Evolutionary conservation across 2,329 filamentous ascomycete genomes (phyloP).

Genomic region (Colletotrichum cereale): DNA sequence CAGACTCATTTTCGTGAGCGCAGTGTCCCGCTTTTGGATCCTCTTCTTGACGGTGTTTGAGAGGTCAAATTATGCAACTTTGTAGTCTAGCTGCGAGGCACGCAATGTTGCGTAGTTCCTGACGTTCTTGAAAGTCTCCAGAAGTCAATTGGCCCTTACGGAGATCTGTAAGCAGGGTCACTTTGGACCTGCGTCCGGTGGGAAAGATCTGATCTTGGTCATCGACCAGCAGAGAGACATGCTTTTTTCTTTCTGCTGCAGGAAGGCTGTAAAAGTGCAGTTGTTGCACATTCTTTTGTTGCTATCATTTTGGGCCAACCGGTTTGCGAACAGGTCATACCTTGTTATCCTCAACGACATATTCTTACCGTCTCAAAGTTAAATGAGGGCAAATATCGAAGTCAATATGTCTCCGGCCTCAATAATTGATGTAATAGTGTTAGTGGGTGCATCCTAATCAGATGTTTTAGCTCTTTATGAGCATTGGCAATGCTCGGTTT

Average conservation of each 20-base stretch:
- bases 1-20: conserved; percentile 76
- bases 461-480: not conserved
- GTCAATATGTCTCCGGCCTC: not conserved
- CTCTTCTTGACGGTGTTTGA: conserved; percentile 56
- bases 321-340: conserved; percentile 63
- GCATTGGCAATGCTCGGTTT: not conserved
- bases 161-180: conserved; percentile 84
- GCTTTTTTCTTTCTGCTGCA: conserved; percentile 57
- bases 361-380: conserved; percentile 55
- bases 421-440: not conserved
- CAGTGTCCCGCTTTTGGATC: conserved; percentile 70
- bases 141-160: conserved; percentile 86
- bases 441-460: not conserved
- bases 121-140: conserved; percentile 70
- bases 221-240: conserved; percentile 77
- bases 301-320: conserved; percentile 63
- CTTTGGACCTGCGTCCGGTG: conserved; percentile 89
- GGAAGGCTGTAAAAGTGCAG: conserved; percentile 80
- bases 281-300: conserved; percentile 86
- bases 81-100: conserved; percentile 84
- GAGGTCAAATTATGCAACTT: conserved; percentile 80
- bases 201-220: conserved; percentile 70
- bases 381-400: not conserved
- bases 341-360: conserved; percentile 73
- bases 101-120: conserved; percentile 89